A percentile compares a stretch with the other conserved stretches of the same genome.
phyloP scores from a whole-genome alignment of 2,329 filamentous ascomycete species.

The Pyricularia grisea region DNA sequence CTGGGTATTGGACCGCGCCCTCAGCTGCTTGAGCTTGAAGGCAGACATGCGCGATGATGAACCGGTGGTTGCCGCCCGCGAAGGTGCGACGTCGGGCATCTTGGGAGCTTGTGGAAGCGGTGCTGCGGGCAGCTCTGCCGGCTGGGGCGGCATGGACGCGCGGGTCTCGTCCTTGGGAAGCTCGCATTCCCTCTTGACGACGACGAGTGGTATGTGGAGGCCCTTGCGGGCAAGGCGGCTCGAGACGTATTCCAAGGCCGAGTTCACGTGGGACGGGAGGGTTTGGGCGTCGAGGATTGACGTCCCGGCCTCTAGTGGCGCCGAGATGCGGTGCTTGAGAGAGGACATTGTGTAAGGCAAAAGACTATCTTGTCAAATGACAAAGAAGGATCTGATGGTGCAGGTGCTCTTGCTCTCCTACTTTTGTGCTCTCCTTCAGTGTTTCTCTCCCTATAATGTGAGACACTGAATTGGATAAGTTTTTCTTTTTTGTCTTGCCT shows the following conservation, averaged over 20 bases:
- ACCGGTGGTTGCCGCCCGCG: conserved; percentile 5
- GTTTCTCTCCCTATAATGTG: not conserved
- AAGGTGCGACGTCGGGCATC: not conserved
- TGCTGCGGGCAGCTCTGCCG: conserved; percentile 9
- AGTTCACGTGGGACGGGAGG: conserved; percentile 43
- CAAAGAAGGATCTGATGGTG: not conserved
- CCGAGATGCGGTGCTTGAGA: conserved; percentile 49
- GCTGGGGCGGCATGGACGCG: not conserved
- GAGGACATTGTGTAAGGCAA: conserved; percentile 27
- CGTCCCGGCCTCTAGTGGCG: conserved; percentile 52
- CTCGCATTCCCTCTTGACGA: conserved; percentile 47
- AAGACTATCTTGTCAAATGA: not conserved
- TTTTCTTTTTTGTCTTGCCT: not conserved
- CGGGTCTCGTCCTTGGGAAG: conserved; percentile 23
- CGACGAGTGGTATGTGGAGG: conserved; percentile 47
- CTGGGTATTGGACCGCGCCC: conserved; percentile 26
- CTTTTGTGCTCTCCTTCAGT: not conserved
- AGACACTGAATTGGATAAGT: not conserved
- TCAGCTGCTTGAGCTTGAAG: conserved; percentile 18
- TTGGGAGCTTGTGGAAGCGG: conserved; percentile 20
- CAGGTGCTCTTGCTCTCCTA: not conserved
- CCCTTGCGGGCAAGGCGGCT: conserved; percentile 44
- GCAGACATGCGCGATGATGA: conserved; percentile 8
- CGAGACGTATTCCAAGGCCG: conserved; percentile 50
- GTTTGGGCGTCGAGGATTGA: conserved; percentile 49